phyloP scores from a whole-genome alignment of 73 alveolate genomes.

The Paramecium caudatum region DNA sequence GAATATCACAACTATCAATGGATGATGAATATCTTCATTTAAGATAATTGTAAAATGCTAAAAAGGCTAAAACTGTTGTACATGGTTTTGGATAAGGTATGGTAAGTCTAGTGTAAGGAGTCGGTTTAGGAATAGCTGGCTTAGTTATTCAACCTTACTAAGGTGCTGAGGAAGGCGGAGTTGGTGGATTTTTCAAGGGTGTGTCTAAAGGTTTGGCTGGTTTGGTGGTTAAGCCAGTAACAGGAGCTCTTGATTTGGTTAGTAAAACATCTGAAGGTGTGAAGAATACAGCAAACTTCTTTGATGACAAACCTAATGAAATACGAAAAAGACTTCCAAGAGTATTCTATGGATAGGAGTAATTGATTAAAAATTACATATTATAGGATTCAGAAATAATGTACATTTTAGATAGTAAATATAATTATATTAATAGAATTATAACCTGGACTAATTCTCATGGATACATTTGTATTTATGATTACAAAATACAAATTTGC shows the following conservation, averaged over 20 bases:
- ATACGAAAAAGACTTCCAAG: conserved; percentile 96
- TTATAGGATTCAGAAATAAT: conserved; percentile 63
- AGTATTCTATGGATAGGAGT: conserved; percentile 84
- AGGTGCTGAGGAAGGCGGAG: conserved; percentile 92
- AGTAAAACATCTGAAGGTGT: conserved; percentile 96
- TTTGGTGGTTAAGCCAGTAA: conserved; percentile 90
- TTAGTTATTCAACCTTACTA: conserved; percentile 88
- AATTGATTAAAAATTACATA: conserved; percentile 20
- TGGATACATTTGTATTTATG: conserved; percentile 40
- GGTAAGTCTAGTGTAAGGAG: conserved; percentile 78
- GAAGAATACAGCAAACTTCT: conserved; percentile 87
- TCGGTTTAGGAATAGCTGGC: conserved; percentile 91
- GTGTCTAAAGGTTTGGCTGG: conserved; percentile 96
- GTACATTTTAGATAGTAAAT: conserved; percentile 60
- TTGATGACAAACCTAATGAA: conserved; percentile 83
- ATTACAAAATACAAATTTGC: conserved; percentile 34
- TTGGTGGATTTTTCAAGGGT: conserved; percentile 95
- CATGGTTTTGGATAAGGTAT: conserved; percentile 98
- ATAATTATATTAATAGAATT: background rate
- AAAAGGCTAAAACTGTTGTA: conserved; percentile 96
- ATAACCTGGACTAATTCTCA: background rate
- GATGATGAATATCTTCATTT: conserved; percentile 92
- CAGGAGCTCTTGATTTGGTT: conserved; percentile 93
- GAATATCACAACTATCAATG: conserved; percentile 89
- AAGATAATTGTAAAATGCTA: conserved; percentile 88